Conservation (phyloP, 2,329 filamentous ascomycete genomes). For the Penicillium freii region DNA sequence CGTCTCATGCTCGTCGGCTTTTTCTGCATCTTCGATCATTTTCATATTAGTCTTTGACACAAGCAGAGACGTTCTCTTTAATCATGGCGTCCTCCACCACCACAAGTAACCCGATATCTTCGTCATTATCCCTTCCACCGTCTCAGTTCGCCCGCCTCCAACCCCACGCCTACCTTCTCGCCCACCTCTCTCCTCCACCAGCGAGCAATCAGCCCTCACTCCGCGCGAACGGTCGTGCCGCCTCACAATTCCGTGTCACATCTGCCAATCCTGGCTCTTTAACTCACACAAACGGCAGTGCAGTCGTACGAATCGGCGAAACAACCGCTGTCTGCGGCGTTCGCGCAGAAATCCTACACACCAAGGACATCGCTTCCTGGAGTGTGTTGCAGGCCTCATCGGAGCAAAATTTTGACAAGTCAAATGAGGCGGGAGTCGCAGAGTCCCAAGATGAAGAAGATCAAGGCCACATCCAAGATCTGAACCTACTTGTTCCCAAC, state of each 20-base stretch:
- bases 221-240: constrained; percentile 77
- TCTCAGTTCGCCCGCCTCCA: constrained; percentile 80
- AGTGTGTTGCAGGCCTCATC: constrained; percentile 36
- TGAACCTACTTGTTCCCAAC: constrained; percentile 83
- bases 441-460: constrained; percentile 50
- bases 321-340: constrained; percentile 95
- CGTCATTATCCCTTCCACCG: constrained; percentile 59
- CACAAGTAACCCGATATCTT: constrained; percentile 29
- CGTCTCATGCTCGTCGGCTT: constrained; percentile 17
- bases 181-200: constrained; percentile 68
- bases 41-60: neutral
- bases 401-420: constrained; percentile 37
- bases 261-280: constrained; percentile 79
- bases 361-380: constrained; percentile 66
- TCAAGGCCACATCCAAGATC: constrained; percentile 47
- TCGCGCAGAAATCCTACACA: constrained; percentile 76
- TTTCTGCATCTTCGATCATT: constrained; percentile 13
- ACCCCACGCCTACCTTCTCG: constrained; percentile 83
- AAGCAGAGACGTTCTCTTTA: neutral
- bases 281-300: constrained; percentile 84
- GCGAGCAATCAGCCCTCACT: constrained; percentile 54
- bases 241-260: constrained; percentile 67
- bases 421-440: constrained; percentile 15
- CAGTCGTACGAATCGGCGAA: constrained; percentile 82
- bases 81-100: constrained; percentile 26